Evolutionary conservation across 2,329 filamentous ascomycete species (phyloP).

Genomic region (Colletotrichum sublineola): DNA sequence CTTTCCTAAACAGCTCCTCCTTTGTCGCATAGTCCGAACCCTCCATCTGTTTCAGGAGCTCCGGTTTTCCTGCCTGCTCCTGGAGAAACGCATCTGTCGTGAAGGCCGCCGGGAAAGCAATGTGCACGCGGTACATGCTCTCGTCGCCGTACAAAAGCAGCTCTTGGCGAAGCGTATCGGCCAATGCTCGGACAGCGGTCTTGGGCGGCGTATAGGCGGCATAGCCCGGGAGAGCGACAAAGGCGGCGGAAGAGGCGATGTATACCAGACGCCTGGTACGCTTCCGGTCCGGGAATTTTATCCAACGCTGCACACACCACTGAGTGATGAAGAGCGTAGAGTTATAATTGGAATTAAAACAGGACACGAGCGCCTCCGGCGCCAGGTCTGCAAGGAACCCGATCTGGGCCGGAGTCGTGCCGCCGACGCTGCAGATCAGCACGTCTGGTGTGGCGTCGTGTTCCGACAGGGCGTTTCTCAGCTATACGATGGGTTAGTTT

Average conservation of each 20-base stretch:
- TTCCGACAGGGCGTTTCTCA: not conserved
- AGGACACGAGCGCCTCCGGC: not conserved
- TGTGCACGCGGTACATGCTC: not conserved
- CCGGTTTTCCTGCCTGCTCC: not conserved
- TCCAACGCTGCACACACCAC: not conserved
- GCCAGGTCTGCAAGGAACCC: not conserved
- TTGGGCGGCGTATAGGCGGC: not conserved
- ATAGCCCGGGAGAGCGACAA: not conserved
- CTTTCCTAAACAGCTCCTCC: not conserved
- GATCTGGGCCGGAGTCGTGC: not conserved
- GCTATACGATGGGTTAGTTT: not conserved
- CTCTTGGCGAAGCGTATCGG: not conserved
- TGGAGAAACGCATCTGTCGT: not conserved
- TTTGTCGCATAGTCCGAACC: not conserved
- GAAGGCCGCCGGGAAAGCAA: not conserved
- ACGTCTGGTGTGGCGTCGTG: not conserved
- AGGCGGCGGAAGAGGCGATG: not conserved
- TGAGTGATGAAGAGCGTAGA: not conserved
- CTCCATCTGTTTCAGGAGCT: not conserved
- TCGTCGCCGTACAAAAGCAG: not conserved
- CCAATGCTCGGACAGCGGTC: not conserved
- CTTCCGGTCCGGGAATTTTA: not conserved
- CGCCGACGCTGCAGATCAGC: not conserved
- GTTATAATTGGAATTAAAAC: not conserved
- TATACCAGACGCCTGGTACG: not conserved